Percentiles rank a stretch among this genome's conserved stretches.
Conservation (phyloP, 257 asterid species). For the Gardenia jasminoides region DNA sequence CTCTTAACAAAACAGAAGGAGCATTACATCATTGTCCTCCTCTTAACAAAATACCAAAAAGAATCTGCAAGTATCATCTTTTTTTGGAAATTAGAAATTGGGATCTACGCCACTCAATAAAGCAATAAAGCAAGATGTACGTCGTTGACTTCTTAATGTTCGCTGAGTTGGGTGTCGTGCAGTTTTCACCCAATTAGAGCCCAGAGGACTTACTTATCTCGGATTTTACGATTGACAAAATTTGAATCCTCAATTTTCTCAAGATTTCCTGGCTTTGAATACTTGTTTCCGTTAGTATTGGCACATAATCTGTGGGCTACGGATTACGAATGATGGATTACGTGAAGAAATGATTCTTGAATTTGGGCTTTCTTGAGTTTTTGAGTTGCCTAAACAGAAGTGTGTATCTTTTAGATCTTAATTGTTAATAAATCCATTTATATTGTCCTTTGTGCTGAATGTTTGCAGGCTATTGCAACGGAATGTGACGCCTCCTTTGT, state of each 20-base stretch:
- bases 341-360: background rate
- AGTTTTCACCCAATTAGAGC: background rate
- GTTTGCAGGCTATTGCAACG: background rate
- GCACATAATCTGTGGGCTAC: background rate
- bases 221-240: no score
- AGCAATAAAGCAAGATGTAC: no score
- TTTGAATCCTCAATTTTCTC: no score
- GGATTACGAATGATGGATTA: background rate
- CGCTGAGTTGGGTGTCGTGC: background rate
- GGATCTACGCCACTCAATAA: no score
- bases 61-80: no score
- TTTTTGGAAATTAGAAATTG: no score
- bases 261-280: background rate
- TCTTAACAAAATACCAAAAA: no score
- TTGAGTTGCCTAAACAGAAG: background rate
- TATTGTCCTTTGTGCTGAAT: background rate
- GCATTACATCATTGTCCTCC: no score
- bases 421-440: background rate
- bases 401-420: background rate
- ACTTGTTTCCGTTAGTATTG: background rate
- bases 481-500: background rate
- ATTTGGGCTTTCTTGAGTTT: background rate
- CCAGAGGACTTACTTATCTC: background rate
- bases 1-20: no score
- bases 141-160: no score